phyloP scores from a whole-genome alignment of 2,329 filamentous ascomycete genomes.

The Fusarium papillatum region DNA sequence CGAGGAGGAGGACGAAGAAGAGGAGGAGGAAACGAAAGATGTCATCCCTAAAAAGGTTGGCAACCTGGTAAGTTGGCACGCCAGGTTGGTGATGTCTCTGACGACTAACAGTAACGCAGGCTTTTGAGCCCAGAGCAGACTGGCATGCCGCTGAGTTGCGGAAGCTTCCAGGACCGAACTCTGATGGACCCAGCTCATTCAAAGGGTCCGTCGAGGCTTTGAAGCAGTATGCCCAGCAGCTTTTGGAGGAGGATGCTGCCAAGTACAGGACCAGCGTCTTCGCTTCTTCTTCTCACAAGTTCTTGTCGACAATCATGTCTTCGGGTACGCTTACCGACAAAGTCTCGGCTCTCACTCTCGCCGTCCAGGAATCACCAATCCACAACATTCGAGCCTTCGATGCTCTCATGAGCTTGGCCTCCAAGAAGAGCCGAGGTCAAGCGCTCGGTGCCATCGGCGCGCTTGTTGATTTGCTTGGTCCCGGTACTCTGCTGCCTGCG shows the following conservation, averaged over 20 bases:
- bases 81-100: conserved; percentile 35
- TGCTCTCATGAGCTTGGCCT: conserved; percentile 84
- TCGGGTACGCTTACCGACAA: conserved; percentile 98
- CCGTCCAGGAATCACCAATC: conserved; percentile 95
- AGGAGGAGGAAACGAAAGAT: conserved; percentile 46
- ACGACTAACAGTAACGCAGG: conserved; percentile 58
- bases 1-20: conserved; percentile 42
- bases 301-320: conserved; percentile 96
- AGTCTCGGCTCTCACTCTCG: conserved; percentile 92
- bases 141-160: conserved; percentile 65
- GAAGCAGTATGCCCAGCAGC: conserved; percentile 78
- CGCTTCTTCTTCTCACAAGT: conserved; percentile 91
- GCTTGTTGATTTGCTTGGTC: conserved; percentile 93
- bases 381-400: conserved; percentile 94
- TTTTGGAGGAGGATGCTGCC: conserved; percentile 84
- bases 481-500: conserved; percentile 86
- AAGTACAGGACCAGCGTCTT: conserved; percentile 81
- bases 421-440: conserved; percentile 93
- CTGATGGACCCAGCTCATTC: conserved; percentile 61
- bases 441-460: conserved; percentile 94
- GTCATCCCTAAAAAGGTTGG: conserved; percentile 47
- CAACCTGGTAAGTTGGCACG: conserved; percentile 50
- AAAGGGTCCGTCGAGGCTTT: conserved; percentile 62
- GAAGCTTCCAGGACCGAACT: conserved; percentile 57
- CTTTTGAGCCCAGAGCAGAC: conserved; percentile 69